Base-by-base conservation (phyloP, 2,329 filamentous ascomycete genomes). In the Ascochyta pisi region DNA sequence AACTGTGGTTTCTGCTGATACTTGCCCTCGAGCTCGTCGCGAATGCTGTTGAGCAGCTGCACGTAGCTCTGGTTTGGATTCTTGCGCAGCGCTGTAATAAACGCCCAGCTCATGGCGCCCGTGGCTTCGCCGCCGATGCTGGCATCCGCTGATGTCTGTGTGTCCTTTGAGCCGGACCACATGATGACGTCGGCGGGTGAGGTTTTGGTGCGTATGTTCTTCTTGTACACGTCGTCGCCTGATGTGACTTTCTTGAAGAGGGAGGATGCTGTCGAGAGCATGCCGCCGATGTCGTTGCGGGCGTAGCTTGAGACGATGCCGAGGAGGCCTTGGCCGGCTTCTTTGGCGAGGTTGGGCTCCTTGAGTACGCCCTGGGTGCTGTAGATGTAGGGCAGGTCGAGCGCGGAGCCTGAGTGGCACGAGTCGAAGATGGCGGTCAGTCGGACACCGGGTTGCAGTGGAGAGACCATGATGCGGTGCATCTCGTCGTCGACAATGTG, bases 31-130 rank as follows among this genome's bases (percentile, higher is more conserved):
- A 99, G 82, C 71, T 97, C 89, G 54, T 96, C 93, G 54, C 95
- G 90, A 70, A 99, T 93, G 77, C 89, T 96, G 82, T 97, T 98
- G 65, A 99, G 84, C 54, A 99, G 82, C 81, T 97, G 89, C 46
- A 98, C 91, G 73, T 99, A 99, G 79, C 90, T 96, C 81, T 98
- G 95, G 74, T 96, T 89, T 0, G 92, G 92, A 73, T 96, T 96
- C 81, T 93, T 92, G 82, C 90, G 93, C 70, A 98, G 84, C 19
- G 93, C 89, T 1, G 84, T 87, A 76, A 99, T 95, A 76, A 99
- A 99, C 2, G 95, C 95, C 87, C 90, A 97, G 3, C 92, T 96
- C 95, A 99, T 98, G 76, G 95, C 95, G 51, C 95, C 95, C 0
- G 95, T 99, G 31, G 95, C 94, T 78, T 97, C 85, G 53, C 91